phyloP scores from a whole-genome alignment of 805 yeast genomes.

The Candida succiphila region DNA sequence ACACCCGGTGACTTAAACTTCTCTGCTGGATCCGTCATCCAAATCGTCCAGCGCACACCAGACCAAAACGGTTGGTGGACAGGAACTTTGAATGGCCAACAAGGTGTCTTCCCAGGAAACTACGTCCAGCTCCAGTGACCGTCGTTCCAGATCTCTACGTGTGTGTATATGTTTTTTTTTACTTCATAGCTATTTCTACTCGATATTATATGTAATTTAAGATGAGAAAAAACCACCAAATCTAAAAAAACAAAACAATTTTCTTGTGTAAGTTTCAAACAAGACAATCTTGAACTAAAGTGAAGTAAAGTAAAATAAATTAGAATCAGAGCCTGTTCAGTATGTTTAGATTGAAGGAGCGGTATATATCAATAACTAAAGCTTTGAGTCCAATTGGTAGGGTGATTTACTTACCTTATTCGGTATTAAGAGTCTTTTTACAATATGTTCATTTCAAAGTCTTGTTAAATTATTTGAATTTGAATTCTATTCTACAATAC shows the following conservation, averaged over 20 bases:
- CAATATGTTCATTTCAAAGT: conserved; percentile 11
- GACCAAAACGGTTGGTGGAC: conserved; percentile 99
- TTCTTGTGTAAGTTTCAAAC: too few species aligned
- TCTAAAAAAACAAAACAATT: too few species aligned
- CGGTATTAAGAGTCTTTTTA: conserved; percentile 8
- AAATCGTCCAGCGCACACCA: conserved; percentile 69
- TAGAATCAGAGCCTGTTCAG: too few species aligned
- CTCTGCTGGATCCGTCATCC: conserved; percentile 80
- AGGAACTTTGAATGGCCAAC: conserved; percentile 71
- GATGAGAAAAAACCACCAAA: too few species aligned
- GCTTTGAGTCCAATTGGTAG: conserved; percentile 17
- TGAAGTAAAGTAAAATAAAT: too few species aligned
- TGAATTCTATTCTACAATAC: conserved; percentile 11
- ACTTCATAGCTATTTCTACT: not conserved
- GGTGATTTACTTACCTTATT: conserved; percentile 13
- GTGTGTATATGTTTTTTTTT: not conserved
- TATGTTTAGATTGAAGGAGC: too few species aligned
- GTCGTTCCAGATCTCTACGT: too few species aligned
- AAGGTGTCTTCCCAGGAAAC: conserved; percentile 94
- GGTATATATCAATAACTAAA: too few species aligned
- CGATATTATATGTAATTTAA: too few species aligned
- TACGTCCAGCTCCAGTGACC: conserved; percentile 65
- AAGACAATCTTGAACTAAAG: too few species aligned
- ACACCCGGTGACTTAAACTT: conserved; percentile 87
- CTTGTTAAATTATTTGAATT: conserved; percentile 8